Base-by-base conservation (phyloP, 306 rosid genomes). In the Trifolium pratense region DNA sequence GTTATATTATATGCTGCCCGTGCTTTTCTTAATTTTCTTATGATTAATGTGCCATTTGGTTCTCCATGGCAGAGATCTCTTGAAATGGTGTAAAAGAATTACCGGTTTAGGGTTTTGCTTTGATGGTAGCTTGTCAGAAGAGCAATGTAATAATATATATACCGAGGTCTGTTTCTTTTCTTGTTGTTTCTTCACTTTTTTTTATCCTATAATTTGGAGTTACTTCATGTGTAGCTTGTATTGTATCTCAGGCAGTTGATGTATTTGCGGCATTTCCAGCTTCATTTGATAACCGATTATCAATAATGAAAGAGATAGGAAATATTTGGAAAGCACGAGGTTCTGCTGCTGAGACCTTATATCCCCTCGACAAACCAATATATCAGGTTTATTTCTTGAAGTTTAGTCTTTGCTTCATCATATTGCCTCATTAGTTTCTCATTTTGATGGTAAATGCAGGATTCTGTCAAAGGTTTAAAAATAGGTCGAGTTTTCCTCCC, bases 1-100 rank as follows among this genome's bases (percentile, higher is more conserved):
- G 36, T 63, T 48, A 78, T 82, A 49, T 70, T 56, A 6, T 39
- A 23, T 59, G 13, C 17, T 75, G 32, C 17, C 37, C 26, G 20
- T 59, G 46, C 52, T 64, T 51, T 42, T 45, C 42, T 13, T 70
- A 9, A 10, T 43, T 53, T 63, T 51, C 40, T 62, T 21, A 20
- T 12, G 1, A 29, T 63, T 65, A 56, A 57, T 49, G 25, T 52
- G 10, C 26, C 73, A 46, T 59, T 68, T 67, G 70, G 18, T 73
- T 75, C 56, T 79, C 59, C 17, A 40, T 86, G 80, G 68, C 83
- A 93, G 98, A 85, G 96, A 94, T 84, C 92, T 94, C 72, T 91
- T 94, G 75, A 94, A 94, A 74, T 94, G 96, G 98, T 89, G 97
- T 88, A 91, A 89, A 78, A 94, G 98, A 67, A 84, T 94, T 48